Conservation (phyloP, 2,329 filamentous ascomycete genomes). For the Boeremia exigua region DNA sequence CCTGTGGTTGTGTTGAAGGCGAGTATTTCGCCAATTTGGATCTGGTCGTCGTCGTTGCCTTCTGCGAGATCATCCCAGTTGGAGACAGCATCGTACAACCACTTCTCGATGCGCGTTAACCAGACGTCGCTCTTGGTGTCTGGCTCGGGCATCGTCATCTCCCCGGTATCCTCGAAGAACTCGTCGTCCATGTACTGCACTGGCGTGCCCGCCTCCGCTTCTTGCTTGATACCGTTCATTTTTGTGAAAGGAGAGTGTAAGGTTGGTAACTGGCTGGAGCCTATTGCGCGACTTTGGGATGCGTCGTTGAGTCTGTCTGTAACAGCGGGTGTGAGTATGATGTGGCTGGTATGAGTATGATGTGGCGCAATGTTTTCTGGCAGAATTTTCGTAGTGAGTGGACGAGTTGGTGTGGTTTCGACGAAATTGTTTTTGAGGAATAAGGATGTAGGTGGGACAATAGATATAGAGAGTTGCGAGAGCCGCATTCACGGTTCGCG, state of each 20-base stretch:
- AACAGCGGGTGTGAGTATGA: neutral
- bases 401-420: neutral
- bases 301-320: neutral
- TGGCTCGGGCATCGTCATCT: conserved; percentile 45
- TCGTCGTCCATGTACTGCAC: conserved; percentile 49
- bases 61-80: conserved; percentile 46
- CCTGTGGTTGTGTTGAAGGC: conserved; percentile 35
- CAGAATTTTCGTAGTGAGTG: neutral
- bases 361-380: neutral
- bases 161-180: conserved; percentile 53
- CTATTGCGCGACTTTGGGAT: conserved; percentile 4
- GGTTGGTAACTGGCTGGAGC: conserved; percentile 3
- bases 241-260: conserved; percentile 16
- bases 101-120: conserved; percentile 49
- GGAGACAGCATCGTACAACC: conserved; percentile 47
- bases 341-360: no score
- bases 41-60: conserved; percentile 47
- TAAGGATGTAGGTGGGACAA: conserved; percentile 1
- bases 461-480: neutral
- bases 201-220: conserved; percentile 42
- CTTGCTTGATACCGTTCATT: conserved; percentile 51
- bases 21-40: conserved; percentile 46
- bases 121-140: conserved; percentile 40
- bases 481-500: conserved; percentile 12
- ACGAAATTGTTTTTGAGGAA: neutral